Percentiles rank a stretch among this genome's conserved stretches.
Conservation (phyloP, 805 yeast genomes). For the Torulaspora delbrueckii region DNA sequence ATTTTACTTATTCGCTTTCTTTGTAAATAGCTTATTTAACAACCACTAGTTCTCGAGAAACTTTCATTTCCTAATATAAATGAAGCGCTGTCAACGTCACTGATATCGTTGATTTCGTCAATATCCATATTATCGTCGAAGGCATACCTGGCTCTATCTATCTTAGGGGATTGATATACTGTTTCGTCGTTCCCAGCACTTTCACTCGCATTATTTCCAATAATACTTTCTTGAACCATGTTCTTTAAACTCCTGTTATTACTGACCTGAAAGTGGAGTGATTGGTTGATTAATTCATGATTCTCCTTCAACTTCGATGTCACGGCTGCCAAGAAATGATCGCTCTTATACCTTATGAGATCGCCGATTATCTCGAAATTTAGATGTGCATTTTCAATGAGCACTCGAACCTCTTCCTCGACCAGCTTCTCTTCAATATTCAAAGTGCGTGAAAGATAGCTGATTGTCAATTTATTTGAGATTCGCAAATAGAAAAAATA, state of each 20-base stretch:
- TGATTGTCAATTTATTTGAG: slow-evolving; percentile 20
- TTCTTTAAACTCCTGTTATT: slow-evolving; percentile 11
- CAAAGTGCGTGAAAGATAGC: slow-evolving; percentile 26
- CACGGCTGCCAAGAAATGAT: slow-evolving; percentile 12
- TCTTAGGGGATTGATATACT: neutral
- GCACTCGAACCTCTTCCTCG: slow-evolving; percentile 15
- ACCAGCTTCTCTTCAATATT: slow-evolving; percentile 18
- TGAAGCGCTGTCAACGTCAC: slow-evolving; percentile 16
- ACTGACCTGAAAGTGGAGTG: slow-evolving; percentile 6
- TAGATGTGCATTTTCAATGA: slow-evolving; percentile 20
- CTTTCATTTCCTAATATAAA: slow-evolving; percentile 1
- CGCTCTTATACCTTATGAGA: slow-evolving; percentile 11
- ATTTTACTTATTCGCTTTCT: neutral
- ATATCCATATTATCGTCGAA: slow-evolving; percentile 17
- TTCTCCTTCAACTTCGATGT: slow-evolving; percentile 10
- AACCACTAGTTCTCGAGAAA: slow-evolving; percentile 4
- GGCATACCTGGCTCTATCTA: neutral
- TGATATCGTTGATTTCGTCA: slow-evolving; percentile 17
- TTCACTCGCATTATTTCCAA: slow-evolving; percentile 7
- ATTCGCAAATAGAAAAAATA: slow-evolving; percentile 30
- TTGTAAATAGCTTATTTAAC: slow-evolving; percentile 3
- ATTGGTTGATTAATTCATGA: slow-evolving; percentile 4
- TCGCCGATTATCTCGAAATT: slow-evolving; percentile 23
- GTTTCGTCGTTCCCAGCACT: neutral
- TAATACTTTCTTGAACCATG: slow-evolving; percentile 14